Percentiles rank a stretch among this genome's conserved stretches.
Evolutionary conservation across 768 basidiomycete species (phyloP).

Genomic region (Russula abietina): DNA sequence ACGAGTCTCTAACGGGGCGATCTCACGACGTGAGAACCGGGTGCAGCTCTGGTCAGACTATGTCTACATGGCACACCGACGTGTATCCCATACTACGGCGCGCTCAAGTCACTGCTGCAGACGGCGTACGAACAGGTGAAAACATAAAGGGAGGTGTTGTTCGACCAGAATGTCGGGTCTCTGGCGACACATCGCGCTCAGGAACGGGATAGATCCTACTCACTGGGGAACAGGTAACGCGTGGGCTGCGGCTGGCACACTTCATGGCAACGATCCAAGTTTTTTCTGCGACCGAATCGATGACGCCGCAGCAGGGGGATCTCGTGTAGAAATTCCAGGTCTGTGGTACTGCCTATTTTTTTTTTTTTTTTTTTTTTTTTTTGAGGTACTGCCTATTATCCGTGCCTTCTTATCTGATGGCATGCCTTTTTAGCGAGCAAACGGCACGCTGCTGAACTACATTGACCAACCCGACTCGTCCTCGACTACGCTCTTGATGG

Average conservation of each 20-base stretch:
- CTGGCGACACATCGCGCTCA: conserved; percentile 53
- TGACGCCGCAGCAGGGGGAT: conserved; percentile 38
- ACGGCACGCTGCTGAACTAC: conserved; percentile 50
- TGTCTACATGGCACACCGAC: conserved; percentile 58
- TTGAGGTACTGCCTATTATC: neutral
- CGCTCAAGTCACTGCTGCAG: conserved; percentile 38
- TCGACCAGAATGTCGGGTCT: conserved; percentile 39
- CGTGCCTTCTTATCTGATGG: neutral
- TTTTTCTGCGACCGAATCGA: conserved; percentile 34
- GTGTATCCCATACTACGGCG: conserved; percentile 61
- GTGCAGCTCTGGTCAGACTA: conserved; percentile 58
- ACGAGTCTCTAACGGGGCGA: conserved; percentile 46
- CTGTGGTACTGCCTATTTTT: too few species aligned
- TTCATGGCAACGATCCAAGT: conserved; percentile 50
- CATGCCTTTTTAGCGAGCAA: conserved; percentile 30
- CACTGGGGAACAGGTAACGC: conserved; percentile 65
- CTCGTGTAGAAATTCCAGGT: conserved; percentile 46
- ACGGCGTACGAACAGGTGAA: conserved; percentile 50
- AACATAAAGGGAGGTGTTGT: conserved; percentile 49
- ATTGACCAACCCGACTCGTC: conserved; percentile 44
- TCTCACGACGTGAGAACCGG: conserved; percentile 49
- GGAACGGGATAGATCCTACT: conserved; percentile 40
- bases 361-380: too few species aligned
- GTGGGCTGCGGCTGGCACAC: conserved; percentile 67
- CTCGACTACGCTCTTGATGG: conserved; percentile 51